Evolutionary conservation across 768 basidiomycete genomes (phyloP).

Genomic region (Lactarius tabidus): DNA sequence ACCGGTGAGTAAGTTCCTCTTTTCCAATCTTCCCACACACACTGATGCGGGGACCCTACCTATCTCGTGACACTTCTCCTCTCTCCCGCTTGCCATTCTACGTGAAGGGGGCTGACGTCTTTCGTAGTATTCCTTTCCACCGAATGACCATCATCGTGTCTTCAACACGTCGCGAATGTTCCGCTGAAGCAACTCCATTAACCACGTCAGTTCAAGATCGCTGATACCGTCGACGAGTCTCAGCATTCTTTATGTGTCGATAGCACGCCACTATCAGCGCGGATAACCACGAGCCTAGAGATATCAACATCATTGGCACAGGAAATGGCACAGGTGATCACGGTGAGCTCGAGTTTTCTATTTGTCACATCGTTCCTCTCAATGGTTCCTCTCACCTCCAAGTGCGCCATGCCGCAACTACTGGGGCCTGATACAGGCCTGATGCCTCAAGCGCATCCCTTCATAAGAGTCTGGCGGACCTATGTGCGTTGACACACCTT

Average conservation of each 20-base stretch:
- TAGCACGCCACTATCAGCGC: too few relatives aligned
- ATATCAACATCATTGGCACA: neutral
- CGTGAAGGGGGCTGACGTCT: neutral
- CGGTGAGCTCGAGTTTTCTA: slow-evolving; percentile 73
- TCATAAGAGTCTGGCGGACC: slow-evolving; percentile 78
- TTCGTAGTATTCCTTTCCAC: slow-evolving; percentile 58
- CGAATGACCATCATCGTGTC: slow-evolving; percentile 54
- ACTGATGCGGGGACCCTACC: too few relatives aligned
- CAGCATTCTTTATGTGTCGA: slow-evolving; percentile 76
- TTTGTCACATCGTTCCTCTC: slow-evolving; percentile 67
- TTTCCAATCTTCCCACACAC: too few relatives aligned
- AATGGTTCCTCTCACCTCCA: slow-evolving; percentile 73
- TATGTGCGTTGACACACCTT: slow-evolving; percentile 49
- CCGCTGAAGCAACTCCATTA: slow-evolving; percentile 75
- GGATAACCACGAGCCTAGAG: slow-evolving; percentile 39
- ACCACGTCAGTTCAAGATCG: slow-evolving; percentile 78
- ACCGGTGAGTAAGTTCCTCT: too few relatives aligned
- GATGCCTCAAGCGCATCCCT: slow-evolving; percentile 85
- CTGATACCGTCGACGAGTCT: slow-evolving; percentile 76
- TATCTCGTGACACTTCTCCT: neutral
- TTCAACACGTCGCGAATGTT: slow-evolving; percentile 62
- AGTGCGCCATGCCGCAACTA: slow-evolving; percentile 77
- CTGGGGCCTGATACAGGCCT: slow-evolving; percentile 85
- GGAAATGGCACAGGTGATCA: slow-evolving; percentile 50
- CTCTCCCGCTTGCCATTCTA: neutral